Evolutionary conservation across 1,284 basidiomycete species (phyloP), one percentile per base, ranked within the genome.

Genomic region (Rhizoctonia solani): DNA sequence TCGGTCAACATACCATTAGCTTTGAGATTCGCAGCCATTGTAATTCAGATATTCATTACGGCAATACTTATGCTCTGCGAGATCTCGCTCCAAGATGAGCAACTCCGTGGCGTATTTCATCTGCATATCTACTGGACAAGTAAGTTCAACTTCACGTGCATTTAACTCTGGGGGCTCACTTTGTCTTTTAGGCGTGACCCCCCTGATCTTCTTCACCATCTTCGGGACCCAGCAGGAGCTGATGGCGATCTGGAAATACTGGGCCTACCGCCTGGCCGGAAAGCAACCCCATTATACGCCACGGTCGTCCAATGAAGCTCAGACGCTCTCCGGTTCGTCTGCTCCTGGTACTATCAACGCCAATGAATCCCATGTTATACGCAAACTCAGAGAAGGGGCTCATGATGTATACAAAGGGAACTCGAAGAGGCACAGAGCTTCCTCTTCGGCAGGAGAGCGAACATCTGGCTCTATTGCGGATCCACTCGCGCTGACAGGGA

Each of bases 91-190:
- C 29, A 52, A 25, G 58, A 63, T 41, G 34, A 63, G 16, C 58
- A 52, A 21, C 34, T 63, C 6, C n/a, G 34, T 2, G 58, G 58
- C 1, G 47, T 52, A n/a, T 52, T 52, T 19, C 16, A 47, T 16
- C 46, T 63, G 29, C 58, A 63, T 50, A 8, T 50, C 5, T 63
- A 63, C 19, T 63, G 58, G 58, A 25, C 58, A 23, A 47, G 58
- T 63, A 14, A 23, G 58, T 52, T 8, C 11, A 25, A 23, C 11
- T 1, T 19, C 4, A 19, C 30, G 21, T 13, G n/a, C n/a, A n/a
- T 14, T 25, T 37, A n/a, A 1, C 6, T 29, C 11, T 25, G 21
- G 32, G 25, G 9, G 5, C 3, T 4, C 52, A 29, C 47, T 52
- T 16, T 23, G 16, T 9, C 1, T 29, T 41, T 41, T 16, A 63